phyloP scores from a whole-genome alignment of 2,329 filamentous ascomycete species.

The Venturia effusa region DNA sequence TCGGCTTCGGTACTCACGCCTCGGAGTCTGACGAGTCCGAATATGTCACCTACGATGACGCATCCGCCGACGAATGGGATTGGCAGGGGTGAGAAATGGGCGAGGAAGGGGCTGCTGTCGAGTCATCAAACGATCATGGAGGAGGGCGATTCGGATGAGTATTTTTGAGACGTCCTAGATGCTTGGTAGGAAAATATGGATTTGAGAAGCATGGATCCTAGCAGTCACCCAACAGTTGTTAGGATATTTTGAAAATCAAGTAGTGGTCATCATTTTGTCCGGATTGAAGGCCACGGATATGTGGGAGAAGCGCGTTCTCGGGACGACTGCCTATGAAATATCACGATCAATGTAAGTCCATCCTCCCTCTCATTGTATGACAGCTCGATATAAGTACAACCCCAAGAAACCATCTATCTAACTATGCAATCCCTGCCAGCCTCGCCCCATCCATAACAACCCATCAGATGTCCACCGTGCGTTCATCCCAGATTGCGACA shows the following conservation, averaged over 20 bases:
- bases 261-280: neutral
- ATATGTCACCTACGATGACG: neutral
- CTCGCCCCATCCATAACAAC: neutral
- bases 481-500: neutral
- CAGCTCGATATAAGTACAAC: neutral
- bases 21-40: neutral
- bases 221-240: neutral
- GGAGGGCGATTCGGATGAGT: slow-evolving; percentile 7
- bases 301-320: neutral
- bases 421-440: neutral
- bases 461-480: neutral
- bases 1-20: neutral
- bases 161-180: slow-evolving; percentile 4
- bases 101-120: slow-evolving; percentile 2
- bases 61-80: neutral
- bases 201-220: neutral
- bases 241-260: neutral
- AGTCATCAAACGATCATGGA: slow-evolving; percentile 7
- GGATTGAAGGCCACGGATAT: neutral
- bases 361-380: neutral
- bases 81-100: neutral
- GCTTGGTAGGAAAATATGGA: neutral
- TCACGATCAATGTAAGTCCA: neutral
- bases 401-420: neutral
- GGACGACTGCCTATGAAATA: neutral